phyloP scores from a whole-genome alignment of 352 stramenopile species.

The Globisporangium carolinianum region DNA sequence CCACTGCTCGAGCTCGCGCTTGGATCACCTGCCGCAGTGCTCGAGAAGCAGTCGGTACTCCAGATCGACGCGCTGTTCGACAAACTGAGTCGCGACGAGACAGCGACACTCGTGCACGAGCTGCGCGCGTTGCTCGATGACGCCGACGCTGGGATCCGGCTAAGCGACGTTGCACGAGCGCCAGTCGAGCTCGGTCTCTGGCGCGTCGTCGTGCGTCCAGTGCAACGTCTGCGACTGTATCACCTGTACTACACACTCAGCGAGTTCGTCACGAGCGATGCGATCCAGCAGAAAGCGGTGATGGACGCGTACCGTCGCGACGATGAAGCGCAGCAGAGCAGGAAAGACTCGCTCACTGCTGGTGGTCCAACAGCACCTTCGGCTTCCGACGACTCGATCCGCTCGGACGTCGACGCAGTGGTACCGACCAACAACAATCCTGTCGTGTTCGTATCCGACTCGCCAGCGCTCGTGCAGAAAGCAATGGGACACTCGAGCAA shows the following conservation, averaged over 20 bases:
- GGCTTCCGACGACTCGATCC: not conserved
- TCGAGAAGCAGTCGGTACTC: slow-evolving; percentile 14
- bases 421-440: no score
- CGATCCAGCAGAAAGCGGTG: not conserved
- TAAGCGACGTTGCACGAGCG: slow-evolving; percentile 18
- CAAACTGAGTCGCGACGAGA: not conserved
- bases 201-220: slow-evolving; percentile 29
- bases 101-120: slow-evolving; percentile 2
- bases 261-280: slow-evolving; percentile 13
- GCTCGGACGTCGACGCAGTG: no score
- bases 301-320: not conserved
- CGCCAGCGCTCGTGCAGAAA: slow-evolving; percentile 2
- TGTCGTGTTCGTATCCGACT: no score
- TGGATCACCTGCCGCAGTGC: not conserved
- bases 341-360: slow-evolving; percentile 2
- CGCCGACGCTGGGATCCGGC: slow-evolving; percentile 17
- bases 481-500: not conserved
- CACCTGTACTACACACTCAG: slow-evolving; percentile 20
- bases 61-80: slow-evolving; percentile 16
- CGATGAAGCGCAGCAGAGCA: not conserved
- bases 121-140: slow-evolving; percentile 15
- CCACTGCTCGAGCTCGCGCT: slow-evolving; percentile 9
- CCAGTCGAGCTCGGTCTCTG: slow-evolving; percentile 28
- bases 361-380: not conserved
- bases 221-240: slow-evolving; percentile 29